Conservation (phyloP, 1,284 basidiomycete genomes). For the Rhodotorula sp. region DNA sequence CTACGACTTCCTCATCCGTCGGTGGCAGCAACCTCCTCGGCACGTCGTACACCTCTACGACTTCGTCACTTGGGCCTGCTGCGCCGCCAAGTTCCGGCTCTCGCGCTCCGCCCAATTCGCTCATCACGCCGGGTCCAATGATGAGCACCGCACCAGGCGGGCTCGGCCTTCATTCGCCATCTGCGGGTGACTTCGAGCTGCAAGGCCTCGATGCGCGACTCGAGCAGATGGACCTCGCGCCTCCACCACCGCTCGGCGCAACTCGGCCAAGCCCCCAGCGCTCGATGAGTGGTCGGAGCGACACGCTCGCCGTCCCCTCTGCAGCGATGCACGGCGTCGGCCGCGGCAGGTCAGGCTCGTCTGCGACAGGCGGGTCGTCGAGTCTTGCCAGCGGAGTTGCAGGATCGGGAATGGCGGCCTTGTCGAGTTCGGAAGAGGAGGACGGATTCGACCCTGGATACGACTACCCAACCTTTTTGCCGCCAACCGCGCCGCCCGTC, state of each 20-base stretch:
- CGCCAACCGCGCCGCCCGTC: background rate
- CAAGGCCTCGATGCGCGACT: conserved; percentile 6
- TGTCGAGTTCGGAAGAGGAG: conserved; percentile 51
- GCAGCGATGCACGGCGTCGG: too few species aligned
- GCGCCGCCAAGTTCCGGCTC: background rate
- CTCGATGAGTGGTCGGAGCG: background rate
- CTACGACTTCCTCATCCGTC: conserved; percentile 10
- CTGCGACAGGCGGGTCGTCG: background rate
- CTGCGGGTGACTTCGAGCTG: background rate
- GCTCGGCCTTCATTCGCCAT: background rate
- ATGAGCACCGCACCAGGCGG: background rate
- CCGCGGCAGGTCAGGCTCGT: background rate
- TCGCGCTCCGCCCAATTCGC: conserved; percentile 2
- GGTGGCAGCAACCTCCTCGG: background rate
- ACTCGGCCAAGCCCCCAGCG: background rate
- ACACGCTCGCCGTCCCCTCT: background rate
- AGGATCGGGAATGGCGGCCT: background rate
- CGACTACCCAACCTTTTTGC: background rate
- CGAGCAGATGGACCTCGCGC: background rate
- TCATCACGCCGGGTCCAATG: background rate
- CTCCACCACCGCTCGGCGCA: background rate
- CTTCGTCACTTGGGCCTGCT: background rate
- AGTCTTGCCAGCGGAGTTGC: background rate
- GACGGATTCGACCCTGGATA: conserved; percentile 31
- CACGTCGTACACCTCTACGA: conserved; percentile 14